These are phyloP conservation scores for Fusarium palustre DNA, from an alignment of 2,329 filamentous ascomycete species.

Conservation along the genomic window DNA sequence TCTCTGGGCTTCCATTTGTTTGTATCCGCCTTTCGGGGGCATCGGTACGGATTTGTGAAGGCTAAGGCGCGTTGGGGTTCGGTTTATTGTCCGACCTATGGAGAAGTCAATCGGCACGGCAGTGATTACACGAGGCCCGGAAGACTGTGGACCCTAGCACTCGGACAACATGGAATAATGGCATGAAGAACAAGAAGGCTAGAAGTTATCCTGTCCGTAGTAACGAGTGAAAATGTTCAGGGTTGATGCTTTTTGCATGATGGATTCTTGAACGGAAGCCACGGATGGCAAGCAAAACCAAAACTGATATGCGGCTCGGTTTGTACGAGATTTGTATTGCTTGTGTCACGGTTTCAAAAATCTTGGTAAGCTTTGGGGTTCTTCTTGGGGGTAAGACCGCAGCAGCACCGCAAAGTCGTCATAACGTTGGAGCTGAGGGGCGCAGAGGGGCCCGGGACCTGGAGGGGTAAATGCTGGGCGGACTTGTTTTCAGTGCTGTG, in stretches of 20 bases:
- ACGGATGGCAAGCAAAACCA: slow-evolving; percentile 6
- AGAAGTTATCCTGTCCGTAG: slow-evolving; percentile 26
- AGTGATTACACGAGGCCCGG: slow-evolving; percentile 42
- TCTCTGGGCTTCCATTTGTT: slow-evolving; percentile 32
- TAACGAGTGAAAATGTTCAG: not conserved
- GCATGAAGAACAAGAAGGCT: slow-evolving; percentile 22
- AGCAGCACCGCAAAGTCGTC: slow-evolving; percentile 40
- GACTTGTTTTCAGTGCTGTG: not conserved
- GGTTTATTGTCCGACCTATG: slow-evolving; percentile 46
- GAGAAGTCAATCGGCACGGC: slow-evolving; percentile 47
- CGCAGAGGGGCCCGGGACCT: slow-evolving; percentile 25
- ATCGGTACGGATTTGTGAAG: slow-evolving; percentile 40
- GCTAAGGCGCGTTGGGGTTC: slow-evolving; percentile 45
- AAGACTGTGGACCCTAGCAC: slow-evolving; percentile 41
- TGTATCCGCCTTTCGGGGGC: slow-evolving; percentile 37
- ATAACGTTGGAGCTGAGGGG: slow-evolving; percentile 43
- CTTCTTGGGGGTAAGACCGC: slow-evolving; percentile 42
- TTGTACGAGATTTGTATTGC: slow-evolving; percentile 44
- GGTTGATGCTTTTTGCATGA: slow-evolving; percentile 5
- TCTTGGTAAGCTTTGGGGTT: slow-evolving; percentile 43
- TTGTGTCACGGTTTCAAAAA: slow-evolving; percentile 43
- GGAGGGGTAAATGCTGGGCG: slow-evolving; percentile 34
- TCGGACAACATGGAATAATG: slow-evolving; percentile 21
- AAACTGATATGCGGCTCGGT: slow-evolving; percentile 30
- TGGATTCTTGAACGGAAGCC: slow-evolving; percentile 19